These are phyloP conservation scores for Dryadomyces quercivorus DNA, from an alignment of 2,329 filamentous ascomycete genomes.

Conservation along the genomic window DNA sequence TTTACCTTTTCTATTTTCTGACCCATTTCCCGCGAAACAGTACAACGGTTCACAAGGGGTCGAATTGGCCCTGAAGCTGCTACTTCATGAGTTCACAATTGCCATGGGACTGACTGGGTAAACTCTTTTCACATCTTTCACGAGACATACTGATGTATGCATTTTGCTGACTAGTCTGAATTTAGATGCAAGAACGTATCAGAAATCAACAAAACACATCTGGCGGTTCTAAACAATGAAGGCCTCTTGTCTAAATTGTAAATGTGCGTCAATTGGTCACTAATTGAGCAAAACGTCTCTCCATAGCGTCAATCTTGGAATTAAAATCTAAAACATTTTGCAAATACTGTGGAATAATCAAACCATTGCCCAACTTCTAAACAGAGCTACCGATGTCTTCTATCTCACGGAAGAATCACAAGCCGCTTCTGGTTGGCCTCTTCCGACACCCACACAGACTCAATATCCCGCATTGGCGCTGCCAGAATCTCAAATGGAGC, in stretches of 20 bases:
- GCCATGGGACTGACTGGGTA: constrained; percentile 64
- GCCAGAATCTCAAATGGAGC: not conserved
- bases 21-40: not conserved
- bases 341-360: too few species aligned
- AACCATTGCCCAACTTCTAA: too few species aligned
- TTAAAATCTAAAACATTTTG: too few species aligned
- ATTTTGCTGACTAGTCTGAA: not conserved
- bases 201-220: not conserved
- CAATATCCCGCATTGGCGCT: not conserved
- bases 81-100: constrained; percentile 97
- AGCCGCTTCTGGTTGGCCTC: not conserved
- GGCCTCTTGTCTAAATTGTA: not conserved
- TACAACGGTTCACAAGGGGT: constrained; percentile 66
- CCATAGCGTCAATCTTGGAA: too few species aligned
- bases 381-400: too few species aligned
- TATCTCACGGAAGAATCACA: not conserved
- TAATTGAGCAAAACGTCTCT: too few species aligned
- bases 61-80: constrained; percentile 77
- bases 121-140: not conserved
- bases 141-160: too few species aligned
- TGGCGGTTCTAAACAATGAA: not conserved
- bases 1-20: not conserved
- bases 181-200: not conserved
- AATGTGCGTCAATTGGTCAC: too few species aligned
- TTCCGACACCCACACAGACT: not conserved